Conservation (phyloP, 2,329 filamentous ascomycete species). For the Curvularia hawaiiensis region DNA sequence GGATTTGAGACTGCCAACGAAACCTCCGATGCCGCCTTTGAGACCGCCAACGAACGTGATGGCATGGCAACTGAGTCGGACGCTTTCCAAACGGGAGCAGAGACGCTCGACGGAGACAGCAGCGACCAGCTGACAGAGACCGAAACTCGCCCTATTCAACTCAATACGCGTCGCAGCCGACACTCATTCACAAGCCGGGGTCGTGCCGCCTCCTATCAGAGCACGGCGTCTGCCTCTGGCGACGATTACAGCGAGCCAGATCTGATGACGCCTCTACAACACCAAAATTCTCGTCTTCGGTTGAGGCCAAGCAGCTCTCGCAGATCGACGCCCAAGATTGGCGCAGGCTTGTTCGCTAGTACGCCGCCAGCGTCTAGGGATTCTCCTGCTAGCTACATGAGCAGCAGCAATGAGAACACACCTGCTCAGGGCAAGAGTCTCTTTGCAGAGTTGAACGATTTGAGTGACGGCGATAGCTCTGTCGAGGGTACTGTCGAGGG, state of each 20-base stretch:
- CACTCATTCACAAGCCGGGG: constrained; percentile 55
- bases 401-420: constrained; percentile 52
- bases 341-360: constrained; percentile 62
- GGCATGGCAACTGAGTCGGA: constrained; percentile 79
- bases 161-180: constrained; percentile 44
- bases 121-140: constrained; percentile 87
- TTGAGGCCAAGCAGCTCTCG: constrained; percentile 66
- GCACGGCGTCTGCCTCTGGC: constrained; percentile 85
- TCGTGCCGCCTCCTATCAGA: constrained; percentile 74
- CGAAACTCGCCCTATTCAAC: constrained; percentile 58
- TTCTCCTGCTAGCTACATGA: constrained; percentile 58
- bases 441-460: constrained; percentile 85
- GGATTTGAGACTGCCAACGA: constrained; percentile 85
- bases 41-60: constrained; percentile 77
- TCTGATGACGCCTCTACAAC: constrained; percentile 67
- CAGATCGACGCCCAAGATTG: constrained; percentile 61
- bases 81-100: constrained; percentile 91
- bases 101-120: constrained; percentile 71
- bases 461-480: constrained; percentile 57
- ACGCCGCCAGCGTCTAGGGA: constrained; percentile 64
- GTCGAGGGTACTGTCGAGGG: constrained; percentile 44
- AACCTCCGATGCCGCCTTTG: constrained; percentile 65
- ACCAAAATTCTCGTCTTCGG: constrained; percentile 71
- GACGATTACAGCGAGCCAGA: constrained; percentile 71
- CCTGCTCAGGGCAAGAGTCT: constrained; percentile 74